These are phyloP conservation scores for Raffaelea albimanens DNA, from an alignment of 2,329 filamentous ascomycete genomes.

Conservation along the genomic window DNA sequence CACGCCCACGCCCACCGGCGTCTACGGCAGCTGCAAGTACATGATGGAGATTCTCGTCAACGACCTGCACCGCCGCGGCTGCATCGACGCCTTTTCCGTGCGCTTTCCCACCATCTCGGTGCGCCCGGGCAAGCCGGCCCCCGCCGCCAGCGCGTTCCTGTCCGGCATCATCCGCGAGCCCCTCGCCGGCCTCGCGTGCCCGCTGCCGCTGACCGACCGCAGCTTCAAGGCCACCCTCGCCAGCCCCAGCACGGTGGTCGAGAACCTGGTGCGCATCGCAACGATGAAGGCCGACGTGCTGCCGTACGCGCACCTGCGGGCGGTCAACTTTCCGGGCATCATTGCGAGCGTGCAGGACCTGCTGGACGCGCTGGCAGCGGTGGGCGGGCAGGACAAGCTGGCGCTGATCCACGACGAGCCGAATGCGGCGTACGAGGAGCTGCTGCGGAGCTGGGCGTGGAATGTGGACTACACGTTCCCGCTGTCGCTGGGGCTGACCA, in stretches of 20 bases:
- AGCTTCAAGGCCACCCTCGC: constrained; percentile 43
- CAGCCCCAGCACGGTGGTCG: constrained; percentile 40
- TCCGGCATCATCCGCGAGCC: constrained; percentile 58
- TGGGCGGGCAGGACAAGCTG: constrained; percentile 46
- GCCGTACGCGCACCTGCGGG: constrained; percentile 32
- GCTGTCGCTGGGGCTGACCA: constrained; percentile 38
- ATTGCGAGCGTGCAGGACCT: constrained; percentile 50
- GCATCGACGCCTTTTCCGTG: constrained; percentile 47
- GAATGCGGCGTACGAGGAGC: constrained; percentile 42
- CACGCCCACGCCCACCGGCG: constrained; percentile 49
- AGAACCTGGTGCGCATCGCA: constrained; percentile 41
- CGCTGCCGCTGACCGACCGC: constrained; percentile 42
- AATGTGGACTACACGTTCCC: constrained; percentile 44
- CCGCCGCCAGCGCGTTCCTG: constrained; percentile 53
- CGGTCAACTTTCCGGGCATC: constrained; percentile 49
- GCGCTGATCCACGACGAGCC: constrained; percentile 43
- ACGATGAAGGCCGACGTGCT: constrained; percentile 29
- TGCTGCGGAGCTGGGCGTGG: constrained; percentile 51
- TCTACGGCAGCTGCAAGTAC: constrained; percentile 55
- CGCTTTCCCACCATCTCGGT: constrained; percentile 55
- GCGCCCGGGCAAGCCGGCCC: constrained; percentile 48
- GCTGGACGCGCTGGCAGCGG: constrained; percentile 45
- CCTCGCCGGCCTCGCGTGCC: constrained; percentile 40
- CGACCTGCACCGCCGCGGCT: constrained; percentile 50
- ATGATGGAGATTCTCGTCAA: constrained; percentile 54